Evolutionary conservation across 441 rosid species (phyloP).

Genomic region (Adansonia grandidieri): DNA sequence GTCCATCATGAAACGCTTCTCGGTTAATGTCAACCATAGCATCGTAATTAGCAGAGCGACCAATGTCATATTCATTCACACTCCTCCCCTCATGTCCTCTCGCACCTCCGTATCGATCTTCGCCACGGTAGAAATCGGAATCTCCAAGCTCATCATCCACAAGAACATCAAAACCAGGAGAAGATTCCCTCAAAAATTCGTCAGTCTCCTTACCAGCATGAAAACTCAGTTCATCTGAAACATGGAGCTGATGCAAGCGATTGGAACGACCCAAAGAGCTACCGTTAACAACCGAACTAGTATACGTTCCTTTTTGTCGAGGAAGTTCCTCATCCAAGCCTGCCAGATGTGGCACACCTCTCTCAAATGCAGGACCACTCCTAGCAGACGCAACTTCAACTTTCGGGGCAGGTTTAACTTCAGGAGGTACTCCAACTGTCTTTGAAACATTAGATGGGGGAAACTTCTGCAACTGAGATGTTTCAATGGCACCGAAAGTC

Average conservation of each 20-base stretch:
- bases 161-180: slow-evolving; percentile 98
- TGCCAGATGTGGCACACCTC: slow-evolving; percentile 41
- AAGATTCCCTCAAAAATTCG: slow-evolving; percentile 74
- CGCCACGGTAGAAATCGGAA: slow-evolving; percentile 68
- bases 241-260: slow-evolving; percentile 52
- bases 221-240: slow-evolving; percentile 50
- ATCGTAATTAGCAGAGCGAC: slow-evolving; percentile 51
- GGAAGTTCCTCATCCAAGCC: slow-evolving; percentile 49
- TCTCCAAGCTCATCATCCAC: slow-evolving; percentile 80
- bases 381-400: slow-evolving; percentile 39
- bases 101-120: slow-evolving; percentile 64
- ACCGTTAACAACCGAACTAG: slow-evolving; percentile 47
- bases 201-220: slow-evolving; percentile 72
- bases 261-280: slow-evolving; percentile 40
- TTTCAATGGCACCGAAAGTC: slow-evolving; percentile 42
- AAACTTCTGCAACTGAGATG: slow-evolving; percentile 44
- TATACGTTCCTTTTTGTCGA: slow-evolving; percentile 38
- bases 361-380: slow-evolving; percentile 41
- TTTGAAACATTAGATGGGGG: slow-evolving; percentile 38
- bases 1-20: slow-evolving; percentile 47
- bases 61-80: slow-evolving; percentile 60
- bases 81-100: slow-evolving; percentile 62
- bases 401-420: slow-evolving; percentile 42
- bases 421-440: slow-evolving; percentile 37
- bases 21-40: slow-evolving; percentile 49